A percentile compares a stretch with the other conserved stretches of the same genome.
Conservation (phyloP, 108 stramenopile genomes). For the Parietichytrium sp. region DNA sequence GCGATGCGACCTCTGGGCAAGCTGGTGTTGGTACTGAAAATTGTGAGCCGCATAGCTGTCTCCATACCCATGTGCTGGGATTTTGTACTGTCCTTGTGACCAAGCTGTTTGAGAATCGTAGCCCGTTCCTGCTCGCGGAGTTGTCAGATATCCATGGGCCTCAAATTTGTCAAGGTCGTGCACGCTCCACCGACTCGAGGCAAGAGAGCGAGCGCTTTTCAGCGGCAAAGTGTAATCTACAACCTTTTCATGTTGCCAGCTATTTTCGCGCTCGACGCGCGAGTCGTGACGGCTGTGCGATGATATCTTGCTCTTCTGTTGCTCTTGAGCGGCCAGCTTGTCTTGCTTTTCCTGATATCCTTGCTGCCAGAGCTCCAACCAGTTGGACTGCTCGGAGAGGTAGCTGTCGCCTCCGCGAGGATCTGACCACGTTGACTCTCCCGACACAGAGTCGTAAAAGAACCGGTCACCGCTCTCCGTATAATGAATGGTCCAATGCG, state of each 20-base stretch:
- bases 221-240: too few species aligned
- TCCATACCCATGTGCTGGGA: too few species aligned
- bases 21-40: too few species aligned
- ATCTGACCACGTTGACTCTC: conserved; percentile 3
- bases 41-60: too few species aligned
- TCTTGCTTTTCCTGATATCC: neutral
- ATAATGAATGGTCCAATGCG: neutral
- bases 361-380: conserved; percentile 12
- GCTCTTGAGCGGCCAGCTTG: neutral
- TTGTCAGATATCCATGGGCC: neutral
- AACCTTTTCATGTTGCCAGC: neutral
- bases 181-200: conserved; percentile 27
- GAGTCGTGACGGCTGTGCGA: neutral
- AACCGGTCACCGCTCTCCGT: neutral
- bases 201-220: too few species aligned
- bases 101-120: neutral
- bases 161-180: neutral
- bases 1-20: neutral
- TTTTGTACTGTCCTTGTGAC: too few species aligned
- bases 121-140: neutral
- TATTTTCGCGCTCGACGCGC: neutral
- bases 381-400: neutral
- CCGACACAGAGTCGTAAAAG: neutral
- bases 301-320: neutral
- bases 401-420: neutral